Evolutionary conservation across 495 filamentous ascomycete genomes (phyloP).

Genomic region (Niebla homalea): DNA sequence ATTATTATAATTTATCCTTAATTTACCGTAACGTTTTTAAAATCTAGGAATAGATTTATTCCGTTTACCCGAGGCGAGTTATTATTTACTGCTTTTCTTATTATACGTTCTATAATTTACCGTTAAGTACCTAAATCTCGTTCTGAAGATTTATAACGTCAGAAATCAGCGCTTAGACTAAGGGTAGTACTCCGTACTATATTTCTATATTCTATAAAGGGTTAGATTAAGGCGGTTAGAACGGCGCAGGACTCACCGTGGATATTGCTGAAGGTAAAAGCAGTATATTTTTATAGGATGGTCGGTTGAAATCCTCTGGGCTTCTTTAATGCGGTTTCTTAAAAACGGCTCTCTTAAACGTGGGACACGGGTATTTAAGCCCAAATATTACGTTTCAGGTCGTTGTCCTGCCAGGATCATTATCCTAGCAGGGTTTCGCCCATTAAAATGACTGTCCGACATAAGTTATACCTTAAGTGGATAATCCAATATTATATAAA

Average conservation of each 20-base stretch:
- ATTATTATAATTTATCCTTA: no score
- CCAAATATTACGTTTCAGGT: neutral
- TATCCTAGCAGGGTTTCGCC: neutral
- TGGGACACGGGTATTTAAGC: neutral
- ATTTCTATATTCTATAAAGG: no score
- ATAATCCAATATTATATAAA: neutral
- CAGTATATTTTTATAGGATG: no score
- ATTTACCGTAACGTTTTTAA: no score
- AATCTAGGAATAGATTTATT: neutral
- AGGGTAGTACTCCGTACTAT: neutral
- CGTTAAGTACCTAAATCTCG: no score
- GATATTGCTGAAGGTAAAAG: no score
- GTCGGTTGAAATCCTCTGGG: neutral
- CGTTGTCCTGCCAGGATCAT: neutral
- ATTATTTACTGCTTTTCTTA: no score
- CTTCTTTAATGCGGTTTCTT: neutral
- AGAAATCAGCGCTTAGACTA: no score
- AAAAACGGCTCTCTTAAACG: neutral
- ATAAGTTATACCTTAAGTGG: neutral
- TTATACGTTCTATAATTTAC: neutral
- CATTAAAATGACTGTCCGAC: neutral
- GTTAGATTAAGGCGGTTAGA: no score
- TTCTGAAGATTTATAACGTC: no score
- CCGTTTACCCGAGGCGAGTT: no score
- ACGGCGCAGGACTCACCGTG: no score